A percentile compares a stretch with the other conserved stretches of the same genome.
phyloP scores from a whole-genome alignment of 768 basidiomycete genomes.

The Lyophyllum decastes region DNA sequence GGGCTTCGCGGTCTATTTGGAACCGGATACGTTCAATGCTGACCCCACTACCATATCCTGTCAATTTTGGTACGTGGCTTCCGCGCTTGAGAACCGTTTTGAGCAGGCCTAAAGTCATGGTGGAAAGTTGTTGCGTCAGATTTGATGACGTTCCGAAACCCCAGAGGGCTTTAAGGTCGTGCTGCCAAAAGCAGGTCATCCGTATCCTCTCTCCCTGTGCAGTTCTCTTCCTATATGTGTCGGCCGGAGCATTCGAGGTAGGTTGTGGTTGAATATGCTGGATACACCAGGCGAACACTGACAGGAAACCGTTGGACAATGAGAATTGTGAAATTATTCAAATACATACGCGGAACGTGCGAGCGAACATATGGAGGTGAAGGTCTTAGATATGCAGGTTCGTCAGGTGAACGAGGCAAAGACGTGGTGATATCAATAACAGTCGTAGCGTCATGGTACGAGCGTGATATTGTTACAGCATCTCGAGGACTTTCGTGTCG shows the following conservation, averaged over 20 bases:
- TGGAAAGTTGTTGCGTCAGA: conserved; percentile 79
- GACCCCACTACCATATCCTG: conserved; percentile 81
- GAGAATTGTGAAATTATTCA: not conserved
- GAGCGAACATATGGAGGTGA: conserved; percentile 93
- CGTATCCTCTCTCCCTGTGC: conserved; percentile 49
- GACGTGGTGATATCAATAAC: conserved; percentile 92
- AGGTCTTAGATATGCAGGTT: conserved; percentile 88
- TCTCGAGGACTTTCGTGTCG: conserved; percentile 76
- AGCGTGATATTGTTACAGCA: conserved; percentile 89
- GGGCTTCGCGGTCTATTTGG: conserved; percentile 79
- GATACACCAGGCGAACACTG: conserved; percentile 94
- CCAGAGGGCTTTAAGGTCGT: conserved; percentile 88
- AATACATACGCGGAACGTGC: conserved; percentile 62
- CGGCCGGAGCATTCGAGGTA: conserved; percentile 25
- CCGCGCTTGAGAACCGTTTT: conserved; percentile 82
- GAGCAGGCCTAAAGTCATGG: conserved; percentile 79
- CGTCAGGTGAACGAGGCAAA: conserved; percentile 87
- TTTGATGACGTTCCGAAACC: conserved; percentile 67
- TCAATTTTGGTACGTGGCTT: conserved; percentile 69
- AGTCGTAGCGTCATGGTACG: conserved; percentile 78
- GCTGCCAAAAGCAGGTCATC: conserved; percentile 94
- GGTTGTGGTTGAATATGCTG: conserved; percentile 55
- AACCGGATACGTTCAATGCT: conserved; percentile 78
- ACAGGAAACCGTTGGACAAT: conserved; percentile 12
- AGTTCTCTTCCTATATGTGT: conserved; percentile 34